Evolutionary conservation across 495 filamentous ascomycete genomes (phyloP).

Genomic region (Penicillium maclennaniae): DNA sequence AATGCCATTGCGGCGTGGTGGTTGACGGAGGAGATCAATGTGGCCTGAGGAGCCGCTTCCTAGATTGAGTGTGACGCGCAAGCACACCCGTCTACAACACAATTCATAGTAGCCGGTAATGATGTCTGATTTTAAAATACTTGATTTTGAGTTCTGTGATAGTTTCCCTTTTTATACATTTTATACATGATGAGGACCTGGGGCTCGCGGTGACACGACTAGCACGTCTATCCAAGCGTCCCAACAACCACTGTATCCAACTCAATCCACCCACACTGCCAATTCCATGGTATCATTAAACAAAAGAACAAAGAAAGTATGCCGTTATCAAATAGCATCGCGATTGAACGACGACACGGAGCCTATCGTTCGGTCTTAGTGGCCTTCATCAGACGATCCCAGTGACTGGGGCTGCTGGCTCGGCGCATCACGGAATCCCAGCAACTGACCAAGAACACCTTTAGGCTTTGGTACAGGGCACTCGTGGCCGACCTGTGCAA

Average conservation of each 20-base stretch:
- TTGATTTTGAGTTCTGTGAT: not conserved
- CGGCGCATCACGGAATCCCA: constrained; percentile 55
- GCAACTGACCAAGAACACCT: constrained; percentile 66
- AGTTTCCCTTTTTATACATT: constrained; percentile 8
- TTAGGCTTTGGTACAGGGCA: constrained; percentile 85
- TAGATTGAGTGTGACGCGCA: not conserved
- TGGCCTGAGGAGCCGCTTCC: constrained; percentile 4
- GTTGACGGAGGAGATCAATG: constrained; percentile 8
- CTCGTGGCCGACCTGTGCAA: constrained; percentile 39
- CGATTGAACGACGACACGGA: constrained; percentile 1
- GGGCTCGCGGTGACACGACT: constrained; percentile 9
- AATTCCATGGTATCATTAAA: constrained; percentile 33
- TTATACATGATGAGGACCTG: constrained; percentile 16
- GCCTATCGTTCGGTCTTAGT: constrained; percentile 2
- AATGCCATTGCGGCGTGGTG: constrained; percentile 24
- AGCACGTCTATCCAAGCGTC: constrained; percentile 6
- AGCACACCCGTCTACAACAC: not conserved
- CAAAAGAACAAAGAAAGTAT: constrained; percentile 14
- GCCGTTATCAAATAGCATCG: constrained; percentile 3
- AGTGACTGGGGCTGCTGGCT: constrained; percentile 11
- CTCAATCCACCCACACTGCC: constrained; percentile 8
- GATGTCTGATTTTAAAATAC: not conserved
- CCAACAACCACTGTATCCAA: constrained; percentile 5
- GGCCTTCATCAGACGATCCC: constrained; percentile 10
- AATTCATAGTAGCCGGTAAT: not conserved